phyloP scores from a whole-genome alignment of 768 basidiomycete genomes.

The Lenzites betulinus region DNA sequence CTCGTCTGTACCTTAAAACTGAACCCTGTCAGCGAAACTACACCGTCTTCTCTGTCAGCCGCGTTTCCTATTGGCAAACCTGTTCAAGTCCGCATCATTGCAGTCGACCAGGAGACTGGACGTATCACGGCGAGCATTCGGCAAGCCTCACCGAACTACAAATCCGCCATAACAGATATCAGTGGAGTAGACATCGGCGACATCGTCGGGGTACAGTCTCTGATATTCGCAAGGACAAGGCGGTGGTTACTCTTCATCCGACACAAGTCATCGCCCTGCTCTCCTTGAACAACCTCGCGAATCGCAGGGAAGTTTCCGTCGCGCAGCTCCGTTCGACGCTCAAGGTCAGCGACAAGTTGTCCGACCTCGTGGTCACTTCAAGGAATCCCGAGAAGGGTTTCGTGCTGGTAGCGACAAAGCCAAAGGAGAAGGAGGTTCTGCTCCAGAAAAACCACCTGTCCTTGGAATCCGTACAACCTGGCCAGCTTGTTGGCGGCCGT shows the following conservation, averaged over 20 bases:
- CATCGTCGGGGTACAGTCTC: constrained; percentile 68
- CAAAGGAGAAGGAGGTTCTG: constrained; percentile 53
- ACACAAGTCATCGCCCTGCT: constrained; percentile 75
- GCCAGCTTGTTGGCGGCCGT: constrained; percentile 80
- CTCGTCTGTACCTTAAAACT: background rate
- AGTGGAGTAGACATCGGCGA: constrained; percentile 77
- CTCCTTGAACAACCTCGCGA: constrained; percentile 87
- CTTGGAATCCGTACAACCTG: constrained; percentile 66
- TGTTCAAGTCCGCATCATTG: constrained; percentile 79
- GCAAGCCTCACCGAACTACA: constrained; percentile 62
- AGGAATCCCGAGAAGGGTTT: constrained; percentile 84
- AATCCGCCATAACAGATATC: constrained; percentile 58
- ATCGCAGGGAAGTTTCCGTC: constrained; percentile 65
- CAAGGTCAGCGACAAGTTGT: constrained; percentile 67
- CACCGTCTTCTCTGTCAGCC: constrained; percentile 53
- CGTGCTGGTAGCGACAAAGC: constrained; percentile 79
- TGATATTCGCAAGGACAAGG: constrained; percentile 86
- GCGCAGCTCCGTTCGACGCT: constrained; percentile 65
- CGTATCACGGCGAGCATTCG: constrained; percentile 86
- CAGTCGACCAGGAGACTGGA: constrained; percentile 54
- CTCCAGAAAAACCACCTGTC: constrained; percentile 54
- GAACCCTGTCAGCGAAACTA: constrained; percentile 58
- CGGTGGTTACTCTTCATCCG: constrained; percentile 70
- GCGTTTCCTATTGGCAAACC: constrained; percentile 81
- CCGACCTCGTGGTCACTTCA: constrained; percentile 85